Base-by-base conservation (phyloP, 306 rosid genomes). In the Clitoria ternatea region DNA sequence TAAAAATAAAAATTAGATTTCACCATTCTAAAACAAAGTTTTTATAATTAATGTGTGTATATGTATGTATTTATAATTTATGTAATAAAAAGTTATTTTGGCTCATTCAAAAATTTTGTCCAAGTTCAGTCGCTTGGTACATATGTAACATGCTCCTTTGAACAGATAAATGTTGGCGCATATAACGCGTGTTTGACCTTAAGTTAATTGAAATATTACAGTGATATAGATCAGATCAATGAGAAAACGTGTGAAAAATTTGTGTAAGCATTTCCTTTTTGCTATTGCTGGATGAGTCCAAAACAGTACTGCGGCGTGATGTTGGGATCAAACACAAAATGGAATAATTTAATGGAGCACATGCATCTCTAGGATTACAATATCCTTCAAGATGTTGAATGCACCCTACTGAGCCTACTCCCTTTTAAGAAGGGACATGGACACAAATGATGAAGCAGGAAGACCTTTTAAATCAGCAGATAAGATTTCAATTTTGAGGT, bases 371-470 rank as follows among this genome's bases (percentile, higher is more conserved):
- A 29, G 66, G 81, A 79, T 79, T 66, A 72, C 72, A 42, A 59
- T 70, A 79, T 83, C 84, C 79, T 59, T 22, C 53, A 47, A 54
- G 54, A 62, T 75, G 82, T n/a, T n/a, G n/a, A n/a, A n/a, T n/a
- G 64, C 76, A 27, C 6, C 4, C 3, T 11, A 14, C 32, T 11
- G 59, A 57, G 13, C 33, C 26, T 19, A 7, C 39, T 12, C 0
- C 17, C 49, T 39, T 80, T 24, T 53, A 19, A 9, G 47, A 37
- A 66, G 42, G 22, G 69, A 26, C 17, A 37, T 49, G 35, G 14
- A 20, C 15, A 35, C 29, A 80, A 69, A 69, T 69, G 70, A 80
- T 59, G 70, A 66, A 48, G 74, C 61, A 75, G 19, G 53, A 8
- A 47, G 53, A 55, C 44, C 66, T 36, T 37, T 47, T 42, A 7